Percentiles rank a stretch among this genome's conserved stretches.
Conservation (phyloP, 352 stramenopile genomes). For the Pythium insidiosum region DNA sequence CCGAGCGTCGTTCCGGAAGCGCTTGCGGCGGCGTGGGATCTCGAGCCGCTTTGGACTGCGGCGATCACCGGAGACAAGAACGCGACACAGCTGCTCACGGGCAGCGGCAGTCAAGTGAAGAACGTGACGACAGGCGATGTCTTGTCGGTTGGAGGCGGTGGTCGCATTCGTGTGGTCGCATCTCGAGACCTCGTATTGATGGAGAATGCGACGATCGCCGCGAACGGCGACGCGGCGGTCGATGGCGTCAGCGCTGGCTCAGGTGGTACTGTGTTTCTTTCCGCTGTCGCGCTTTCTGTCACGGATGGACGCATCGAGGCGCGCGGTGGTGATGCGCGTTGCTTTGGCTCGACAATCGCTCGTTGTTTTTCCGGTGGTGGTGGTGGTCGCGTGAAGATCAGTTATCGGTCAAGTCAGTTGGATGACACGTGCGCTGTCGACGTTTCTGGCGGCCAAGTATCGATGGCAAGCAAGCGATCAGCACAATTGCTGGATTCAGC, state of each 20-base stretch:
- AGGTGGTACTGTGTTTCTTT: slow-evolving; percentile 45
- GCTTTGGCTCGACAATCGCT: too few species aligned
- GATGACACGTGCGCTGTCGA: slow-evolving; percentile 42
- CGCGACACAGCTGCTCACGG: slow-evolving; percentile 27
- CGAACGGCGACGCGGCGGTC: slow-evolving; percentile 35
- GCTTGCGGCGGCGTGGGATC: slow-evolving; percentile 25
- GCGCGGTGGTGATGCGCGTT: slow-evolving; percentile 44
- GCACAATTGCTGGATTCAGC: slow-evolving; percentile 24
- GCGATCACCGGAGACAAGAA: not conserved
- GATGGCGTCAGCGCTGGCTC: slow-evolving; percentile 36
- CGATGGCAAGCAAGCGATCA: slow-evolving; percentile 14
- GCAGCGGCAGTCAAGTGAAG: slow-evolving; percentile 24
- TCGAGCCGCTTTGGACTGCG: slow-evolving; percentile 33
- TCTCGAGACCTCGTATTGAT: slow-evolving; percentile 69
- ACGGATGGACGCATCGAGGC: slow-evolving; percentile 25
- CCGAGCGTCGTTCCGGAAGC: slow-evolving; percentile 16
- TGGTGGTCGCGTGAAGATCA: slow-evolving; percentile 56
- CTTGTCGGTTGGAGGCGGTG: slow-evolving; percentile 25
- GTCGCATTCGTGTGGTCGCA: slow-evolving; percentile 51
- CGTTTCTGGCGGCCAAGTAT: slow-evolving; percentile 36
- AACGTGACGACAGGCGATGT: too few species aligned
- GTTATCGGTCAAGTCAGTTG: slow-evolving; percentile 59
- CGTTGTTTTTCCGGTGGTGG: slow-evolving; percentile 54
- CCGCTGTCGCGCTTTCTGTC: slow-evolving; percentile 37
- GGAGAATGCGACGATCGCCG: slow-evolving; percentile 31